These are phyloP conservation scores for Globisporangium paddicum DNA, from an alignment of 352 stramenopile species.

Conservation along the genomic window DNA sequence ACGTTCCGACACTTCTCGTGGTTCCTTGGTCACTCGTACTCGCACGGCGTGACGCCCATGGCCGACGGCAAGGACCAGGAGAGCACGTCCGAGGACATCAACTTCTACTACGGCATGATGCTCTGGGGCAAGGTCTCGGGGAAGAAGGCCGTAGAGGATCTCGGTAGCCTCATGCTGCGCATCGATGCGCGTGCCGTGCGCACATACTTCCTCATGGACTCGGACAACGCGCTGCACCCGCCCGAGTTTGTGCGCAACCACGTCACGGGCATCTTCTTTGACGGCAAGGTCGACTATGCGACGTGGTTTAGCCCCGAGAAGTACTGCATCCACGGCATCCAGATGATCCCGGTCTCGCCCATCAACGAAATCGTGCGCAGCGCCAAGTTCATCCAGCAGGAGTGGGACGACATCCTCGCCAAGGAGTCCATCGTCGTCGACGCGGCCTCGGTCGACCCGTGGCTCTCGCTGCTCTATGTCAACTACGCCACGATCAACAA, in stretches of 20 bases:
- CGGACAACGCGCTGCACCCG: constrained; percentile 57
- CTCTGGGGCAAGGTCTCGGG: constrained; percentile 60
- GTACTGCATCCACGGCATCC: constrained; percentile 77
- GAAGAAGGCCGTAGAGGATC: constrained; percentile 50
- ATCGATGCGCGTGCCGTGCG: constrained; percentile 54
- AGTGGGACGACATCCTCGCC: constrained; percentile 72
- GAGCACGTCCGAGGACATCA: constrained; percentile 73
- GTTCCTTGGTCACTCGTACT: constrained; percentile 66
- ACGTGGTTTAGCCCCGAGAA: constrained; percentile 64
- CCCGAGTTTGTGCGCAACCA: constrained; percentile 62
- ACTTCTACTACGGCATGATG: constrained; percentile 79
- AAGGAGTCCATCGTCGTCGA: constrained; percentile 49
- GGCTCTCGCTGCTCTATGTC: constrained; percentile 64
- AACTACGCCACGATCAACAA: constrained; percentile 63
- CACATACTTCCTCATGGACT: constrained; percentile 68
- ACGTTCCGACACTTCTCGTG: constrained; percentile 56
- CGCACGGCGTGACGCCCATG: constrained; percentile 64
- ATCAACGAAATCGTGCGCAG: constrained; percentile 68
- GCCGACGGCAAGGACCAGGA: constrained; percentile 69
- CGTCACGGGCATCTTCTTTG: constrained; percentile 69
- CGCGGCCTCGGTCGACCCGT: constrained; percentile 37
- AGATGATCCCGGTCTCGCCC: constrained; percentile 71
- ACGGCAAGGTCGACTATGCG: constrained; percentile 78
- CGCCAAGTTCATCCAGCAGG: constrained; percentile 50
- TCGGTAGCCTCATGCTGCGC: constrained; percentile 73